phyloP scores from a whole-genome alignment of 2,329 filamentous ascomycete species.

The Epichloe bromicola region DNA sequence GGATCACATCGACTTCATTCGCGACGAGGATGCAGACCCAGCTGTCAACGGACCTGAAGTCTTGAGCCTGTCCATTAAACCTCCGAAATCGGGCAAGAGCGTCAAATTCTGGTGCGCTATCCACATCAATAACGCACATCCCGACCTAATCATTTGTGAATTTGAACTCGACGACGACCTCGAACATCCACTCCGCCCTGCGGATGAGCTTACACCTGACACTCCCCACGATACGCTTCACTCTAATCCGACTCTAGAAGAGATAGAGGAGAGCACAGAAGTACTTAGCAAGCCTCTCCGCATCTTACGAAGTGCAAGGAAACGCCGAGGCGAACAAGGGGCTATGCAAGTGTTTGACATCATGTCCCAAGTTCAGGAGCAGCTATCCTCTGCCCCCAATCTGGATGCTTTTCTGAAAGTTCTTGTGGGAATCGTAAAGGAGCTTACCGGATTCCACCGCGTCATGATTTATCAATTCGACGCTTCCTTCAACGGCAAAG shows the following conservation, averaged over 20 bases:
- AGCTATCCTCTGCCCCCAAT: slow-evolving; percentile 58
- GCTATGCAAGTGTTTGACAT: slow-evolving; percentile 88
- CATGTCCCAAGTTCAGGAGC: slow-evolving; percentile 83
- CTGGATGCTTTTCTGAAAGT: slow-evolving; percentile 68
- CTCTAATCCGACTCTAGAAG: slow-evolving; percentile 59
- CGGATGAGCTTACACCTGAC: slow-evolving; percentile 45
- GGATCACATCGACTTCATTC: slow-evolving; percentile 79
- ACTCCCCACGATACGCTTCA: slow-evolving; percentile 61
- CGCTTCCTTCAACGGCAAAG: slow-evolving; percentile 65
- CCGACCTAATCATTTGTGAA: slow-evolving; percentile 69
- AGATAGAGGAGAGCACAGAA: slow-evolving; percentile 63
- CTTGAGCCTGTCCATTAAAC: slow-evolving; percentile 63
- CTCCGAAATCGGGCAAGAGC: slow-evolving; percentile 35
- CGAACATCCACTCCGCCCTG: slow-evolving; percentile 52
- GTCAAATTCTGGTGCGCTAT: slow-evolving; percentile 80
- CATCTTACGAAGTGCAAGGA: slow-evolving; percentile 61
- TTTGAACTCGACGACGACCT: slow-evolving; percentile 75
- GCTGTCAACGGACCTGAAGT: slow-evolving; percentile 70
- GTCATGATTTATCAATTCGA: slow-evolving; percentile 94
- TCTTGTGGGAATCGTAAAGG: slow-evolving; percentile 74
- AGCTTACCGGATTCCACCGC: slow-evolving; percentile 79
- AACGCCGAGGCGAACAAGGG: slow-evolving; percentile 62
- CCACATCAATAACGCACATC: slow-evolving; percentile 57
- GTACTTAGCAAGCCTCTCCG: slow-evolving; percentile 65
- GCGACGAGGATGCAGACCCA: slow-evolving; percentile 68